Base-by-base conservation (phyloP, 2,329 filamentous ascomycete genomes). In the Cytospora piceae region DNA sequence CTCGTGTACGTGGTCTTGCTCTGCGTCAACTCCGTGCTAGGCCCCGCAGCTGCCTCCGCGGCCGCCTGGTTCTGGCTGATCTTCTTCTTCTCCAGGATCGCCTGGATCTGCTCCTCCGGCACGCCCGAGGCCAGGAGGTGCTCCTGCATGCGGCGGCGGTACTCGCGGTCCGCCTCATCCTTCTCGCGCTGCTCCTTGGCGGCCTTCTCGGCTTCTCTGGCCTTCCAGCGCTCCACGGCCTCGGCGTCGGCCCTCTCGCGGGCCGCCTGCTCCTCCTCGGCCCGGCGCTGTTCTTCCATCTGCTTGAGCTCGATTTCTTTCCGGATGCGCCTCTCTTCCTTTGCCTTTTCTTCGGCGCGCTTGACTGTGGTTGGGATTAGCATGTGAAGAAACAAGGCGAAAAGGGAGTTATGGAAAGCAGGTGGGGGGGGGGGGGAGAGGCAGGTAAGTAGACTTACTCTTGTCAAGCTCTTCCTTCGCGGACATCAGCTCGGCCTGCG, bases 91-190 rank as follows among this genome's bases (percentile, higher is more conserved):
- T 85, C 83, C 61, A 88, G 73, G 67, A 89, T 84, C 24, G 85
- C 85, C 52, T 80, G 77, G 69, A 89, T 88, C 68, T 83, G 81
- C 69, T 83, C 82, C 71, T 87, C 85, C 70, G 84, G 82, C 52
- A 89, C 77, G 3, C 87, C 87, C 2, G 86, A 84, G 58, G 83
- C 82, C 66, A 84, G 75, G 46, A 90, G 77, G 58, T 87, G 82
- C 69, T 87, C 84, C 71, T 85, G 83, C 56, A 89, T 76, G 51
- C 83, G 81, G 31, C 78, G 77, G 72, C 83, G 80, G 70, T 85
- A 87, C 70, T 87, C 81, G 68, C 77, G 79, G 56, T 89, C 84
- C 51, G 77, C 77, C 65, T 79, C 73, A 65, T 83, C 83, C 62
- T 78, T 79, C 64, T 82, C 80, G 66, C 80, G 79, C 68, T 79